Evolutionary conservation across 805 yeast genomes (phyloP).

Genomic region (Candida gorgasii): DNA sequence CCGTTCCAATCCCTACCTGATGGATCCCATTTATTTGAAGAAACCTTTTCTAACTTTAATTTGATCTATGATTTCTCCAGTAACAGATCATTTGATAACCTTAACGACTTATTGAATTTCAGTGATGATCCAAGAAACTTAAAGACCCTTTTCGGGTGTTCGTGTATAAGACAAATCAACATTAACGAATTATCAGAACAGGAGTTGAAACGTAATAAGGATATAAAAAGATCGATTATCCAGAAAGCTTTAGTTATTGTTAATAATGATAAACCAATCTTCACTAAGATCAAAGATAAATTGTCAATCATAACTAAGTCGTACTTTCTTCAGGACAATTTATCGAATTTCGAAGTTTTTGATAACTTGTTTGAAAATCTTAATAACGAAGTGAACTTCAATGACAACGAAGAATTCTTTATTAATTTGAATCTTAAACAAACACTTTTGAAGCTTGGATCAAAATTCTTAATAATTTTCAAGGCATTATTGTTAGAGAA

Average conservation of each 20-base stretch:
- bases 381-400: constrained; percentile 33
- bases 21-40: constrained; percentile 92
- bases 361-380: constrained; percentile 70
- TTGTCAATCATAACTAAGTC: constrained; percentile 85
- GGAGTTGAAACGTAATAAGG: constrained; percentile 51
- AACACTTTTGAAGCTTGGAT: constrained; percentile 57
- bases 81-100: constrained; percentile 46
- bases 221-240: constrained; percentile 80
- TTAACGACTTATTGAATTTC: constrained; percentile 33
- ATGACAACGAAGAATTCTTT: constrained; percentile 40
- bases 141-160: constrained; percentile 87
- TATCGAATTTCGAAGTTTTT: constrained; percentile 67
- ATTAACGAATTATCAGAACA: constrained; percentile 54
- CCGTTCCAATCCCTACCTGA: constrained; percentile 97
- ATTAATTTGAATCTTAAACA: constrained; percentile 74
- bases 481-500: constrained; percentile 79
- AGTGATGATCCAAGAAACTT: constrained; percentile 41
- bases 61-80: constrained; percentile 64
- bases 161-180: constrained; percentile 84
- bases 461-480: constrained; percentile 62
- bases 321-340: constrained; percentile 78
- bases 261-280: constrained; percentile 76
- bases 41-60: constrained; percentile 89
- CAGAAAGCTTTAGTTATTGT: constrained; percentile 90
- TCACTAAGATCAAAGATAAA: constrained; percentile 86